A percentile compares a stretch with the other conserved stretches of the same genome.
Conservation (phyloP, 148 eudicot species). For the Dysphania ambrosioides region DNA sequence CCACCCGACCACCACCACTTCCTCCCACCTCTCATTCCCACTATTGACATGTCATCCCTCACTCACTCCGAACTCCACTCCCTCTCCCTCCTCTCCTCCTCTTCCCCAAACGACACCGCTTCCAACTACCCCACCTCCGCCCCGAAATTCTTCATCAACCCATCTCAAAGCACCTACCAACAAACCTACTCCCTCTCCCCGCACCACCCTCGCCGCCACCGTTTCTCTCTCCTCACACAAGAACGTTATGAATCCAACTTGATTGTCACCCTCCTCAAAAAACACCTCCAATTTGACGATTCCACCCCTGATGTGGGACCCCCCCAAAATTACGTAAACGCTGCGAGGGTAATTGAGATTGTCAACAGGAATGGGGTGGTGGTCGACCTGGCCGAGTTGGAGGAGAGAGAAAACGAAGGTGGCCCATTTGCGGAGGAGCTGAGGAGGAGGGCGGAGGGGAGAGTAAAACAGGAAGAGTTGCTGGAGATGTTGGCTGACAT, state of each 20-base stretch:
- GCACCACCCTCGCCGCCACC: slow-evolving; percentile 17
- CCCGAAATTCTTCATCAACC: slow-evolving; percentile 16
- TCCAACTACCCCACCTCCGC: background rate
- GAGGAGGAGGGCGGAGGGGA: slow-evolving; percentile 38
- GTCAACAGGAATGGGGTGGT: slow-evolving; percentile 46
- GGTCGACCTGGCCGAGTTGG: slow-evolving; percentile 47
- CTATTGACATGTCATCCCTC: slow-evolving; percentile 30
- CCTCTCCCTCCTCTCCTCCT: slow-evolving; percentile 27
- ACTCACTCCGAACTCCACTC: slow-evolving; percentile 32
- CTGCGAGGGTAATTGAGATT: slow-evolving; percentile 29
- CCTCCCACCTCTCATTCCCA: background rate
- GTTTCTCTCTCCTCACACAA: slow-evolving; percentile 14
- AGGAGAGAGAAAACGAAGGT: slow-evolving; percentile 39
- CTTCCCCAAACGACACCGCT: slow-evolving; percentile 16
- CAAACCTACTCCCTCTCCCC: slow-evolving; percentile 18
- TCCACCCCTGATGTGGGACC: background rate
- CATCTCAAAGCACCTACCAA: slow-evolving; percentile 1
- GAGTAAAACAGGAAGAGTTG: slow-evolving; percentile 38
- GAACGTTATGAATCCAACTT: slow-evolving; percentile 33
- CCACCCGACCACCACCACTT: slow-evolving; percentile 8
- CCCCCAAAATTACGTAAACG: too few species aligned
- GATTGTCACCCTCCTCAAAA: slow-evolving; percentile 42
- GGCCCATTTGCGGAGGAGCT: slow-evolving; percentile 29
- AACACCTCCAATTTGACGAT: slow-evolving; percentile 21
- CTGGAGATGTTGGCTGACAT: slow-evolving; percentile 37